phyloP scores from a whole-genome alignment of 768 basidiomycete genomes.

The Galerina sulciceps region DNA sequence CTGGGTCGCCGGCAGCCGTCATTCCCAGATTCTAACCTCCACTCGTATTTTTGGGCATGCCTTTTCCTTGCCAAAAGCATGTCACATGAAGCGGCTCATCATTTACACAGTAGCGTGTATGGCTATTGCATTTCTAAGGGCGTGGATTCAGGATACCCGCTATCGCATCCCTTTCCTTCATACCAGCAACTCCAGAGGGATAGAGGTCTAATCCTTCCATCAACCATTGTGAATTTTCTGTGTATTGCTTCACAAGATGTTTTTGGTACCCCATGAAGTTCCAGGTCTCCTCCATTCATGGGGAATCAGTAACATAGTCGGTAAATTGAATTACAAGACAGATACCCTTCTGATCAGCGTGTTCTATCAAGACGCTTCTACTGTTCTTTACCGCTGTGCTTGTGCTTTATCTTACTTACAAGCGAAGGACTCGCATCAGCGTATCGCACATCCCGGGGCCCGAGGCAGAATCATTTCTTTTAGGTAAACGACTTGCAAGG shows the following conservation, averaged over 20 bases:
- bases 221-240: neutral
- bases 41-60: conserved; percentile 4
- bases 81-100: conserved; percentile 35
- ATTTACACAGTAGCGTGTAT: conserved; percentile 22
- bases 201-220: neutral
- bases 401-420: conserved; percentile 34
- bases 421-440: conserved; percentile 40
- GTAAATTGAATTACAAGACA: neutral
- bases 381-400: conserved; percentile 9
- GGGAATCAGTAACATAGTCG: conserved; percentile 7
- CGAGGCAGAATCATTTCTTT: conserved; percentile 48
- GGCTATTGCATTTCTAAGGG: conserved; percentile 14
- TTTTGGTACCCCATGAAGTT: neutral
- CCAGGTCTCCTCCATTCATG: neutral
- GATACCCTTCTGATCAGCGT: neutral
- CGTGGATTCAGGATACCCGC: conserved; percentile 13
- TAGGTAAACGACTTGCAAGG: conserved; percentile 38
- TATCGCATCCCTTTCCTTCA: conserved; percentile 8
- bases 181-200: conserved; percentile 7
- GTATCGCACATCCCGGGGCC: conserved; percentile 53
- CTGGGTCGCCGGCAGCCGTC: conserved; percentile 8
- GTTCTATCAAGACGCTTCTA: neutral
- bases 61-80: conserved; percentile 4
- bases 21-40: conserved; percentile 5
- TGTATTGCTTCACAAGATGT: neutral